Conservation (phyloP, 306 rosid genomes). For the Sicyos edulis region DNA sequence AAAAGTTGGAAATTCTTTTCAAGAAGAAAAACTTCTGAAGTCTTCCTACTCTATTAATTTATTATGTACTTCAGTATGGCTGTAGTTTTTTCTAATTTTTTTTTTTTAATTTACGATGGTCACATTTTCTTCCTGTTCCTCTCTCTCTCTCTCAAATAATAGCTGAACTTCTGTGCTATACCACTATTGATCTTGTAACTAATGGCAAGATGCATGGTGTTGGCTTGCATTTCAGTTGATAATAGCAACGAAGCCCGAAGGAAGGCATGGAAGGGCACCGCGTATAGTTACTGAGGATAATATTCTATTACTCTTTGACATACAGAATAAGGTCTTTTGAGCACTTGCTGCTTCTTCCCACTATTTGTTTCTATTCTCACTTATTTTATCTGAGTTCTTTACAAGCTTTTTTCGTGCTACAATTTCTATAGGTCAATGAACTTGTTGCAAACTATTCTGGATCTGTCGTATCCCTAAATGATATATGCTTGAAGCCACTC, state of each 20-base stretch:
- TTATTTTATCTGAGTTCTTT: slow-evolving; percentile 2
- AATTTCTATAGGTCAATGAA: slow-evolving; percentile 55
- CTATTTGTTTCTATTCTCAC: background rate
- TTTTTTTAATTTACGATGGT: too few species aligned
- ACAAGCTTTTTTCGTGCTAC: background rate
- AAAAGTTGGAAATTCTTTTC: background rate
- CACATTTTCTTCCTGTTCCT: too few species aligned
- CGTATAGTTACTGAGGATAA: slow-evolving; percentile 81
- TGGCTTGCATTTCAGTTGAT: slow-evolving; percentile 51
- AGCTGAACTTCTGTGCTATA: background rate
- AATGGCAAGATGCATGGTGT: slow-evolving; percentile 22
- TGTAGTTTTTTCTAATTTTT: background rate
- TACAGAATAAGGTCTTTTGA: slow-evolving; percentile 70
- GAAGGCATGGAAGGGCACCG: slow-evolving; percentile 47
- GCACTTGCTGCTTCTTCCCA: slow-evolving; percentile 21
- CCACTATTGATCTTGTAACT: background rate
- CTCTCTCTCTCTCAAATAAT: background rate
- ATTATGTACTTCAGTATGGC: background rate
- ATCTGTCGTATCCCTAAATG: slow-evolving; percentile 52
- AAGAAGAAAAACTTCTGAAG: background rate
- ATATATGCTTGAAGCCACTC: slow-evolving; percentile 91
- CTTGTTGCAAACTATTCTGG: slow-evolving; percentile 75
- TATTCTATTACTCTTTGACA: slow-evolving; percentile 74
- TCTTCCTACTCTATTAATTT: background rate
- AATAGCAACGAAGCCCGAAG: slow-evolving; percentile 66